Percentiles rank a stretch among this genome's conserved stretches.
Evolutionary conservation across 2,329 filamentous ascomycete genomes (phyloP).

Genomic region (Fusarium xyrophilum): DNA sequence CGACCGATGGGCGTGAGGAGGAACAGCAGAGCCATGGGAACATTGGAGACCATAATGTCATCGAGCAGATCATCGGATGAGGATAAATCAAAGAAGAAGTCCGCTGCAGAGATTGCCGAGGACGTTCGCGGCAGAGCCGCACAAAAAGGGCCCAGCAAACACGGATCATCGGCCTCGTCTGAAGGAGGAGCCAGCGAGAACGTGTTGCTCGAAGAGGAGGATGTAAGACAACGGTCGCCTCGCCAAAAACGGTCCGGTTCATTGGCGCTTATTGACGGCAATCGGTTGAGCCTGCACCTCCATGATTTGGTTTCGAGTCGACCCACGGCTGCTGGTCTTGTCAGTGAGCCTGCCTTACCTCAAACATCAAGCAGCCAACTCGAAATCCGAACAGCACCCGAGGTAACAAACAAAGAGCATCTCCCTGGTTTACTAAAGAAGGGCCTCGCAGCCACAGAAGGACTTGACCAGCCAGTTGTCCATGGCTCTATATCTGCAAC

Average conservation of each 20-base stretch:
- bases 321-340: conserved; percentile 51
- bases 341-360: conserved; percentile 64
- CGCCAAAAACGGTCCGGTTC: conserved; percentile 44
- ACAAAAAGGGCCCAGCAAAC: conserved; percentile 46
- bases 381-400: conserved; percentile 51
- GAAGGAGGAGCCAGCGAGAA: conserved; percentile 42
- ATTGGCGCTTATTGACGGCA: conserved; percentile 49
- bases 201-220: conserved; percentile 28
- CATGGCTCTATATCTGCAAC: conserved; percentile 42
- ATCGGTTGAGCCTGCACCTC: conserved; percentile 43
- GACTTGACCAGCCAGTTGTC: conserved; percentile 39
- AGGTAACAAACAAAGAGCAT: conserved; percentile 38
- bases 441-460: conserved; percentile 26
- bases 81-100: conserved; percentile 65
- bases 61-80: conserved; percentile 70
- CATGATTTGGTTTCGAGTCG: conserved; percentile 44
- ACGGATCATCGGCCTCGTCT: conserved; percentile 45
- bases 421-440: conserved; percentile 22
- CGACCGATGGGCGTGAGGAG: conserved; percentile 53
- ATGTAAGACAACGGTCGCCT: conserved; percentile 27
- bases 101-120: conserved; percentile 62
- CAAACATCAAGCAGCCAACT: conserved; percentile 62
- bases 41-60: conserved; percentile 71
- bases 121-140: conserved; percentile 59
- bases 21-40: conserved; percentile 65